Evolutionary conservation across 2,329 filamentous ascomycete species (phyloP), one percentile per base, ranked within the genome.

Genomic region (Orbilia oligospora): DNA sequence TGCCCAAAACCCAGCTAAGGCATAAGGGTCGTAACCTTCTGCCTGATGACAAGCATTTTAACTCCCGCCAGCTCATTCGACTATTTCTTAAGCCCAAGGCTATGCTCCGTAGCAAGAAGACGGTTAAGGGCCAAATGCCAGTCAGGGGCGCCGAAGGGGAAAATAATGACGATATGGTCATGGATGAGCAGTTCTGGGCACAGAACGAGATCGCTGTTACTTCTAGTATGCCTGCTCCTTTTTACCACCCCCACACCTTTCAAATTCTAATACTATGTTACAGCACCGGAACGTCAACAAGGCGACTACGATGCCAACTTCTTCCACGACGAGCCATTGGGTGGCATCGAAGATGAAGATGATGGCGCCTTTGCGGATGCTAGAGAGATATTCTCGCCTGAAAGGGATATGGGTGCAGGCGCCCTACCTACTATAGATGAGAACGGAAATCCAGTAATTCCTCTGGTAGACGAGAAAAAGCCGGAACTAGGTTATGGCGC

Each of bases 21-120:
- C 96, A 93, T 46, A 97, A 97, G 85, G 94, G 92, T 0, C 90
- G 93, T 61, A 97, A 99, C 83, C 88, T 99, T 2, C 89, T 99
- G 3, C 95, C 97, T 1, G 96, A 99, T 83, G 96, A 99, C 85
- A 97, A 97, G 85, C 94, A 98, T 84, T 98, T 99, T 87, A 97
- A 94, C 86, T 98, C 95, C 8, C 92, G 92, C 83, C 93, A 97
- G 81, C 87, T 99, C 0, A 87, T 98, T 5, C 92, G 90, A 64
- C 88, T 99, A 0, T 99, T 98, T 88, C 88, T 98, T 30, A 99
- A 99, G 84, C 96, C 96, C 30, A 97, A 94, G 84, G 93, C 94
- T 10, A 91, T 79, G 69, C 76, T 79, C 58, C 76, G 70, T 69
- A 79, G 76, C 65, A 72, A 73, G 69, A 79, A 79, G 69, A 69